Evolutionary conservation across 2,329 filamentous ascomycete species (phyloP).

Genomic region (Huntiella moniliformis): DNA sequence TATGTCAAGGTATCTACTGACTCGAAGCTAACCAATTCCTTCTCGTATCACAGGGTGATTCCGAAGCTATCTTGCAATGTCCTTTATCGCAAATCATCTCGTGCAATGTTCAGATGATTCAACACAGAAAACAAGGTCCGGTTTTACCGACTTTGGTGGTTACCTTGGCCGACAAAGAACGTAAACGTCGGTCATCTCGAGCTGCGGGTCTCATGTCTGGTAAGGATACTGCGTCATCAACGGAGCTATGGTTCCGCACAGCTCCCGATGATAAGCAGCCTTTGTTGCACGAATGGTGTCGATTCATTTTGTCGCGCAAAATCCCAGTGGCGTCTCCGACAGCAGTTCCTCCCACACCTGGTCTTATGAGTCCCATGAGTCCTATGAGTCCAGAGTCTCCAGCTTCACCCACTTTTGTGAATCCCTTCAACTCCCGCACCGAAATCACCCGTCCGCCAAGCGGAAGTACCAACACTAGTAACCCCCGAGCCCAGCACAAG

Average conservation of each 20-base stretch:
- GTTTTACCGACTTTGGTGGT: conserved; percentile 40
- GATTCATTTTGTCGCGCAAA: conserved; percentile 29
- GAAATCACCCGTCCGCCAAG: conserved; percentile 26
- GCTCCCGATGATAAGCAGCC: conserved; percentile 29
- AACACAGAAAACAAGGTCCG: conserved; percentile 43
- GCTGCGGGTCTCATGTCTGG: conserved; percentile 35
- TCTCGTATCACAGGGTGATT: conserved; percentile 25
- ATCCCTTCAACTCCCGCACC: conserved; percentile 29
- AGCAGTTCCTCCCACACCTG: not conserved
- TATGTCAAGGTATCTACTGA: not conserved
- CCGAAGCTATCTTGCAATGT: conserved; percentile 35
- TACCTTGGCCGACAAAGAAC: conserved; percentile 39
- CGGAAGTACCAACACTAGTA: conserved; percentile 20
- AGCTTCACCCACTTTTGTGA: conserved; percentile 33
- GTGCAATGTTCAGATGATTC: conserved; percentile 38
- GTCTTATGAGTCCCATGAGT: conserved; percentile 23
- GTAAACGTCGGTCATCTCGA: conserved; percentile 45
- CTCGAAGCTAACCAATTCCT: not conserved
- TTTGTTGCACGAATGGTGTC: conserved; percentile 40
- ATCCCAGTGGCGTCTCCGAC: conserved; percentile 10
- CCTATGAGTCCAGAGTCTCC: conserved; percentile 24
- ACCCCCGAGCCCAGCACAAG: conserved; percentile 25
- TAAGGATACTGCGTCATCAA: conserved; percentile 23
- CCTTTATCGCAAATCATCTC: conserved; percentile 32
- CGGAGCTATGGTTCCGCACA: conserved; percentile 37